A percentile compares a stretch with the other conserved stretches of the same genome.
Conservation (phyloP, 2,329 filamentous ascomycete species). For the Fusarium odoratissimum region DNA sequence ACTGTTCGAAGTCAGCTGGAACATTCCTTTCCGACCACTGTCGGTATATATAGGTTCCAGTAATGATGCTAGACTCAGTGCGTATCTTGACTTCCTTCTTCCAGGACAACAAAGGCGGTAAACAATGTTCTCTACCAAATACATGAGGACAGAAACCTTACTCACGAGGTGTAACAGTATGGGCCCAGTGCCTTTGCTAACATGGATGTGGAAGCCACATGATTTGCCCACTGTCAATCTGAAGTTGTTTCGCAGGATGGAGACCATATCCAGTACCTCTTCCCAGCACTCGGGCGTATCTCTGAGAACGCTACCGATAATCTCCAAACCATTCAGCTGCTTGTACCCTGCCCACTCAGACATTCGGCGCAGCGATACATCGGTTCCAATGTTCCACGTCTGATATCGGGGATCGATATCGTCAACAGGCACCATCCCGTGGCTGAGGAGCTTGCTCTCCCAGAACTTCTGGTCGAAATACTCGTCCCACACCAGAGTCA, state of each 20-base stretch:
- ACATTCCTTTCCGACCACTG: background rate
- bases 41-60: background rate
- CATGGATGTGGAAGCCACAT: slow-evolving; percentile 35
- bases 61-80: background rate
- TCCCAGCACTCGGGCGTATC: slow-evolving; percentile 30
- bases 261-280: slow-evolving; percentile 24
- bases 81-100: background rate
- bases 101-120: slow-evolving; percentile 22
- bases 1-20: slow-evolving; percentile 17
- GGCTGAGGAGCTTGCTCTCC: no score
- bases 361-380: background rate
- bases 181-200: slow-evolving; percentile 22
- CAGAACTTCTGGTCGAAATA: no score
- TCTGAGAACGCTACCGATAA: slow-evolving; percentile 24
- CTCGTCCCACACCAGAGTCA: no score
- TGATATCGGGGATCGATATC: slow-evolving; percentile 10
- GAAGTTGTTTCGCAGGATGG: slow-evolving; percentile 20
- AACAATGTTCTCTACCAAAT: slow-evolving; percentile 29
- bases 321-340: slow-evolving; percentile 13
- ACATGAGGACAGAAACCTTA: slow-evolving; percentile 24
- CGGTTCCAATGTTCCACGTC: slow-evolving; percentile 16
- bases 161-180: slow-evolving; percentile 14
- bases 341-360: slow-evolving; percentile 16
- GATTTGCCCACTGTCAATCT: slow-evolving; percentile 5
- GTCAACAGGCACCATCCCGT: background rate